Evolutionary conservation across 2,329 filamentous ascomycete species (phyloP).

Genomic region (Trichophyton benhamiae): DNA sequence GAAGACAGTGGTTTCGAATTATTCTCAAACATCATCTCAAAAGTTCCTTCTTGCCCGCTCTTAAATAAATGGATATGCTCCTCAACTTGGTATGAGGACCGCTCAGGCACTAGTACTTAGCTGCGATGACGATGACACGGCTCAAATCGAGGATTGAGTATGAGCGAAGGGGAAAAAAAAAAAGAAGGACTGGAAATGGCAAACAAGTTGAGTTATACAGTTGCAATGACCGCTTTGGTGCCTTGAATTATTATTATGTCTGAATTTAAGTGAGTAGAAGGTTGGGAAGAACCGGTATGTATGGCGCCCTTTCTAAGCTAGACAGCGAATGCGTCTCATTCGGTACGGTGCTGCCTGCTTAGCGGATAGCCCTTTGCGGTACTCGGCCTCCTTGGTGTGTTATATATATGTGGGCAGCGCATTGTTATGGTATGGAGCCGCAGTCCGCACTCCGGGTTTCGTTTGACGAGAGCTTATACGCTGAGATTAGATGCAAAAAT

Average conservation of each 20-base stretch:
- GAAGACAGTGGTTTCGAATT: neutral
- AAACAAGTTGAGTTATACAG: neutral
- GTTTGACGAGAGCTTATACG: neutral
- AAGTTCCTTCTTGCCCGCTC: neutral
- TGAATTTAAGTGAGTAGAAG: neutral
- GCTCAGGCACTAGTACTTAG: neutral
- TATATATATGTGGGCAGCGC: neutral
- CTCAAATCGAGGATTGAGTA: neutral
- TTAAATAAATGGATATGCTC: neutral
- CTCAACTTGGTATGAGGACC: neutral
- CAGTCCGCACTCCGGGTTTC: neutral
- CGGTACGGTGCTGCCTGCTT: neutral
- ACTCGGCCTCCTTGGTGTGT: neutral
- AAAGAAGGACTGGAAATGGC: neutral
- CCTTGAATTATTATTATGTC: neutral
- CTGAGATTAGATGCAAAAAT: neutral
- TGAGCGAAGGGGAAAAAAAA: neutral
- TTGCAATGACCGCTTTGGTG: slow-evolving; percentile 1
- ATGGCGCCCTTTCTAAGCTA: neutral
- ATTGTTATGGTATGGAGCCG: neutral
- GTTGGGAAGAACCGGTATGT: neutral
- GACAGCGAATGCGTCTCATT: neutral
- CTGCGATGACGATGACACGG: neutral
- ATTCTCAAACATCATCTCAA: neutral
- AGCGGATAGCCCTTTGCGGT: neutral